These are phyloP conservation scores for Nicotiana sylvestris DNA, from an alignment of 257 asterid genomes.

Conservation along the genomic window DNA sequence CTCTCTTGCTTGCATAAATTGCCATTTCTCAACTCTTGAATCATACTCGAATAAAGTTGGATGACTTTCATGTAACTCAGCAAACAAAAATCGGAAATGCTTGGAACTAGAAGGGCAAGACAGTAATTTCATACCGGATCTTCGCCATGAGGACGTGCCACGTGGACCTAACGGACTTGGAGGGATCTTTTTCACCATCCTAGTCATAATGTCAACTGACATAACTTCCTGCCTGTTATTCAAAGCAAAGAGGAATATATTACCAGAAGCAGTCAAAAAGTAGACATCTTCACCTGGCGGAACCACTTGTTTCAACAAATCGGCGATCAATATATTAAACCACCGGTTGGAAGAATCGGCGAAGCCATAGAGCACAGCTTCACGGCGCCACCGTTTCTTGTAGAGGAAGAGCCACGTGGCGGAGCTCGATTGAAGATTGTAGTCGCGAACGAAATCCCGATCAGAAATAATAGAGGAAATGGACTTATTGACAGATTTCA, in stretches of 20 bases:
- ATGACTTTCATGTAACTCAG: conserved; percentile 22
- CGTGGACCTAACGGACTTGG: conserved; percentile 45
- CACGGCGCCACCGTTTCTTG: conserved; percentile 37
- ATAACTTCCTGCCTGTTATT: conserved; percentile 36
- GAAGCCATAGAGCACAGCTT: conserved; percentile 37
- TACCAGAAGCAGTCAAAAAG: conserved; percentile 38
- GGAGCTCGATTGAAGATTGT: conserved; percentile 26
- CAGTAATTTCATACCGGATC: conserved; percentile 39
- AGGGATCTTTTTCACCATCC: conserved; percentile 30
- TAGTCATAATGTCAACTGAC: conserved; percentile 33
- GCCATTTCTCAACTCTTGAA: conserved; percentile 29
- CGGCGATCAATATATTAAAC: conserved; percentile 30
- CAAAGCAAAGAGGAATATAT: conserved; percentile 37
- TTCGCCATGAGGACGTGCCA: conserved; percentile 43
- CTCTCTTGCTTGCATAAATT: conserved; percentile 17
- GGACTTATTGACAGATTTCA: conserved; percentile 31
- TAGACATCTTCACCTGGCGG: conserved; percentile 46
- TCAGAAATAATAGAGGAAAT: conserved; percentile 27
- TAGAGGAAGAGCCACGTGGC: conserved; percentile 38
- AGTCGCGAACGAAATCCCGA: conserved; percentile 29
- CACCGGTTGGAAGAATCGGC: conserved; percentile 25
- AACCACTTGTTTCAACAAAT: conserved; percentile 28
- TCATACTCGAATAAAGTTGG: conserved; percentile 32
- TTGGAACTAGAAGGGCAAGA: conserved; percentile 17
- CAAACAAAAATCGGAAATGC: conserved; percentile 30